phyloP scores from a whole-genome alignment of 2,329 filamentous ascomycete species.

The Pseudocercospora crystallina region DNA sequence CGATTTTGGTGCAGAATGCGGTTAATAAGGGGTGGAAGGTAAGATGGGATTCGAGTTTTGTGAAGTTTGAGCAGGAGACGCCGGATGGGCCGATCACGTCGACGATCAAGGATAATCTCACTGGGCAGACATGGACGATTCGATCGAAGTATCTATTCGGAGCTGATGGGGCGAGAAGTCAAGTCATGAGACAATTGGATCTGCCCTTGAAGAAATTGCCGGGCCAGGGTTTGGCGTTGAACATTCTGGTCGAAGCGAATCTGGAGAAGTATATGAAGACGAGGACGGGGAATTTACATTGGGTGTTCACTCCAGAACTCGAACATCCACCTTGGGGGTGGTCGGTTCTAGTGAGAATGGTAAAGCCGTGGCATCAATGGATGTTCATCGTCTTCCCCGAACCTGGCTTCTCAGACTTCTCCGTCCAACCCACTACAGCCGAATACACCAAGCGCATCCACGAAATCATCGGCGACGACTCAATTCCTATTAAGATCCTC shows the following conservation, averaged over 20 bases:
- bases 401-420: conserved; percentile 36
- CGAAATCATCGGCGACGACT: conserved; percentile 57
- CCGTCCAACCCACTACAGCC: conserved; percentile 44
- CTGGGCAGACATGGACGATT: conserved; percentile 45
- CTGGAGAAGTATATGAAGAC: conserved; percentile 50
- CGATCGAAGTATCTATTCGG: conserved; percentile 60
- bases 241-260: conserved; percentile 53
- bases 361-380: conserved; percentile 65
- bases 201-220: conserved; percentile 46
- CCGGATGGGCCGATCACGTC: conserved; percentile 34
- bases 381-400: conserved; percentile 48
- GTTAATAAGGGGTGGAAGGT: conserved; percentile 40
- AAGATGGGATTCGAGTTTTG: conserved; percentile 42
- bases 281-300: conserved; percentile 61
- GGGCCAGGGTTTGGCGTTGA: conserved; percentile 51
- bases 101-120: conserved; percentile 39
- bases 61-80: conserved; percentile 26
- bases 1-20: conserved; percentile 42
- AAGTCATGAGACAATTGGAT: conserved; percentile 47
- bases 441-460: conserved; percentile 50
- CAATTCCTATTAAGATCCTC: conserved; percentile 52
- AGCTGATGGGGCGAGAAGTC: conserved; percentile 55
- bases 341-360: conserved; percentile 56
- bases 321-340: conserved; percentile 55
- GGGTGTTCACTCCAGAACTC: conserved; percentile 54